Percentiles rank a stretch among this genome's conserved stretches.
These are phyloP conservation scores for Fusarium goolgardi DNA, from an alignment of 2,329 filamentous ascomycete species.

Conservation along the genomic window DNA sequence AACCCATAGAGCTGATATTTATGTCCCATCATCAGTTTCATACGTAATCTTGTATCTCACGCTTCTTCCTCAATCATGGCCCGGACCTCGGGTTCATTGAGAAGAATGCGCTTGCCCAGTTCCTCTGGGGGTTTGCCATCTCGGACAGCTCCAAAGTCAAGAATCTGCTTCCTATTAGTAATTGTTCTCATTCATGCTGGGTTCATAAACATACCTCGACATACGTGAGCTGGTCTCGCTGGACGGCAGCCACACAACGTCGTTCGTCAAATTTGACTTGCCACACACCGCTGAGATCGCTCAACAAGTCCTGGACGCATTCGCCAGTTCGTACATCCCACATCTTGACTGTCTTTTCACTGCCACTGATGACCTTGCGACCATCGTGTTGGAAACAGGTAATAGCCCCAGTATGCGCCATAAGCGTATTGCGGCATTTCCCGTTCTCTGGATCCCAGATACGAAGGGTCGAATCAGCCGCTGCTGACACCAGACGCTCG, in stretches of 20 bases:
- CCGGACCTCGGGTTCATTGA: conserved; percentile 67
- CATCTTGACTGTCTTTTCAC: conserved; percentile 96
- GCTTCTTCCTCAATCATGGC: conserved; percentile 61
- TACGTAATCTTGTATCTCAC: conserved; percentile 27
- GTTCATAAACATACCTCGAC: conserved; percentile 79
- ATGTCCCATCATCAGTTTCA: conserved; percentile 6
- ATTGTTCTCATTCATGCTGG: neutral
- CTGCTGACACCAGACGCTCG: conserved; percentile 91
- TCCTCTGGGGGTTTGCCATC: conserved; percentile 84
- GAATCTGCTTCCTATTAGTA: conserved; percentile 70
- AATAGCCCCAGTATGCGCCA: conserved; percentile 95
- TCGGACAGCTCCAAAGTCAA: conserved; percentile 94
- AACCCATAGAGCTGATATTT: conserved; percentile 31
- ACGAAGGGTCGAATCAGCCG: conserved; percentile 91
- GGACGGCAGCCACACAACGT: conserved; percentile 94
- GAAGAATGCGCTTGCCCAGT: conserved; percentile 81
- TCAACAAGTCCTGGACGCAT: conserved; percentile 91
- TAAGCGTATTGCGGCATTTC: conserved; percentile 88
- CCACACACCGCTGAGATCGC: conserved; percentile 96
- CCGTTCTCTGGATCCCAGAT: conserved; percentile 98
- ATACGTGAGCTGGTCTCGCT: conserved; percentile 91
- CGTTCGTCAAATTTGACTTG: conserved; percentile 98
- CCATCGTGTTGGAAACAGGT: conserved; percentile 99
- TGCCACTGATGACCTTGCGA: conserved; percentile 95
- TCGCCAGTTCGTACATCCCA: conserved; percentile 96